Evolutionary conservation across 352 stramenopile genomes (phyloP), one percentile per base, ranked within the genome.

Genomic region (Phytophthora quininea): DNA sequence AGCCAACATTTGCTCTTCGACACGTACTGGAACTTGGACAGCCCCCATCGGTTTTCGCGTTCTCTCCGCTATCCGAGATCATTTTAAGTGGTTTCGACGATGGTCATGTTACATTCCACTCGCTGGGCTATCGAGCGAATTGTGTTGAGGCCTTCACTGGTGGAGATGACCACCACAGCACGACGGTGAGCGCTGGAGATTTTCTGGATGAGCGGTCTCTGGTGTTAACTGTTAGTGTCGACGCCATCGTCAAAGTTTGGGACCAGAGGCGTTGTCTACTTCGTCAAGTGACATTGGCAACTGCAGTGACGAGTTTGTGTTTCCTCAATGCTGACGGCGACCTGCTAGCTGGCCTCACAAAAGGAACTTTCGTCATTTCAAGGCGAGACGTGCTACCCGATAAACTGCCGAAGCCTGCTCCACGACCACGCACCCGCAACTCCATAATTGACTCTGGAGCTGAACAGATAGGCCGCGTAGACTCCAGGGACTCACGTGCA

Each of bases 221-320:
- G 37, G 60, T 86, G 14, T 61, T 91, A 9, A 91, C 82, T 0
- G 82, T 69, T 3, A 93, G 82, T 54, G 79, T 90, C n/a, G 85
- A 91, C 54, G 84, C 84, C 10, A 71, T 88, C 31, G 71, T 91
- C 46, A 91, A 91, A 70, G 65, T 90, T 54, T 93, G 85, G 85
- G 78, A 90, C 53, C 83, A 90, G 29, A 57, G 82, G 19, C 85
- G 85, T 57, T 72, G 63, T 31, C 45, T 90, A 8, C 69, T 93
- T 53, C 77, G 82, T 2, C 73, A 90, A 55, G 71, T 91, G 4
- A 80, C 73, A 12, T 74, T 90, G 33, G 78, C 82, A 2, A 83
- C 84, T 35, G 77, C 85, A 35, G 70, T 91, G 59, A 85, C 79
- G 4, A 84, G 73, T 40, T 37, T 91, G 0, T 91, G 82, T 58